Conservation (phyloP, 1,284 basidiomycete genomes). For the Singerocomus inundabilis region DNA sequence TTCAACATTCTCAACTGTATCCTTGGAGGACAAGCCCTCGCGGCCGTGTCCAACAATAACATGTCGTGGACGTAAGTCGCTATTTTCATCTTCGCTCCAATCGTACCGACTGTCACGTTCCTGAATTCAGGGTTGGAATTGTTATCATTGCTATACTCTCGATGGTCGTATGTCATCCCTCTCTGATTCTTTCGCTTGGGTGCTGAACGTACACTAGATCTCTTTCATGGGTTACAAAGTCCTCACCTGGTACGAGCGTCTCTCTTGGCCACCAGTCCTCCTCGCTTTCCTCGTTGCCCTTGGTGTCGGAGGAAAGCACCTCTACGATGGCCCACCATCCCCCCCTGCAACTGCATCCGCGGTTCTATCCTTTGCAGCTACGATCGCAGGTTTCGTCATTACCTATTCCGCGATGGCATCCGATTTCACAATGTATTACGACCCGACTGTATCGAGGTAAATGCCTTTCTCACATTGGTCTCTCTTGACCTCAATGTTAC, state of each 20-base stretch:
- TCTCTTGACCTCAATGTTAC: constrained; percentile 2
- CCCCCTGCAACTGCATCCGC: constrained; percentile 51
- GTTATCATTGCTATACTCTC: constrained; percentile 81
- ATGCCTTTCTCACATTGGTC: constrained; percentile 6
- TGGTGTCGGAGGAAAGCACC: constrained; percentile 70
- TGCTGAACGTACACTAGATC: constrained; percentile 40
- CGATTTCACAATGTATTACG: constrained; percentile 73
- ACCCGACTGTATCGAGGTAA: constrained; percentile 55
- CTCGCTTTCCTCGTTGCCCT: constrained; percentile 75
- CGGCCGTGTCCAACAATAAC: constrained; percentile 63
- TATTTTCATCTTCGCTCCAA: constrained; percentile 7
- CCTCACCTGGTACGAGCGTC: constrained; percentile 75
- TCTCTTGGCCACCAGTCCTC: constrained; percentile 78
- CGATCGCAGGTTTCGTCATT: constrained; percentile 72
- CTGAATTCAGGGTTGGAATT: constrained; percentile 71
- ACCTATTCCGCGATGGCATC: constrained; percentile 65
- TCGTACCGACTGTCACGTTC: constrained; percentile 4
- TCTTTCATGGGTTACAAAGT: constrained; percentile 81
- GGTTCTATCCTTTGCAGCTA: constrained; percentile 65
- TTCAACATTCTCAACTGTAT: constrained; percentile 80
- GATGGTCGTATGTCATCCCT: constrained; percentile 54
- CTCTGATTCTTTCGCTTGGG: not conserved
- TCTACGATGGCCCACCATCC: constrained; percentile 42
- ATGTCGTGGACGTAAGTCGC: constrained; percentile 63
- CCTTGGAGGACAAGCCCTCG: constrained; percentile 75